Conservation (phyloP, 495 filamentous ascomycete species). For the Neurospora discreta region DNA sequence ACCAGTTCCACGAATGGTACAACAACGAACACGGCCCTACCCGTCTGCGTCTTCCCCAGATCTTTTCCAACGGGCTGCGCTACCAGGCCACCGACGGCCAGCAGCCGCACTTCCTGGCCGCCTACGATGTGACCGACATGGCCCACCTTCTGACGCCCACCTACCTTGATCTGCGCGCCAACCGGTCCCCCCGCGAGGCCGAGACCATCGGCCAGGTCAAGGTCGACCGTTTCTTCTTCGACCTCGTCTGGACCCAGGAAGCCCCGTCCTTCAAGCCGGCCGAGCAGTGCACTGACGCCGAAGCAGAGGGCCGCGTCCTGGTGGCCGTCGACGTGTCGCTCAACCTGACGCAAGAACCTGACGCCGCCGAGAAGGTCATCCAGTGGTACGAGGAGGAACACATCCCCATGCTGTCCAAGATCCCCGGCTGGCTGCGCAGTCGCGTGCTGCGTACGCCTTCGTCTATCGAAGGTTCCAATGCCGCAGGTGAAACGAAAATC, state of each 20-base stretch:
- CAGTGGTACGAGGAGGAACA: constrained; percentile 68
- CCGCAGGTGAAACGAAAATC: constrained; percentile 28
- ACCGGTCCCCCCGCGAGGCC: constrained; percentile 61
- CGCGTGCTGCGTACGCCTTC: constrained; percentile 47
- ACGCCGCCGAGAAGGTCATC: constrained; percentile 41
- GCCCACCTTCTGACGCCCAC: constrained; percentile 50
- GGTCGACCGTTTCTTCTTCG: constrained; percentile 57
- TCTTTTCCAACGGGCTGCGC: constrained; percentile 64
- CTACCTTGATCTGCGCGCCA: constrained; percentile 57
- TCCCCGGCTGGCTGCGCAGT: constrained; percentile 66
- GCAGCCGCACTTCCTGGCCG: constrained; percentile 59
- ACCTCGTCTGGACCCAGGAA: constrained; percentile 45
- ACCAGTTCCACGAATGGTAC: constrained; percentile 83
- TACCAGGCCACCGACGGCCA: constrained; percentile 55
- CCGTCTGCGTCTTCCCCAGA: constrained; percentile 56
- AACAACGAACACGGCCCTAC: constrained; percentile 79
- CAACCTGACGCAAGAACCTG: constrained; percentile 36
- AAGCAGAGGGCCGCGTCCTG: constrained; percentile 49
- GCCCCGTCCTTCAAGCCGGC: constrained; percentile 42
- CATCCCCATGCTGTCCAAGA: constrained; percentile 54
- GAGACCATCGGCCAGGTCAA: constrained; percentile 65
- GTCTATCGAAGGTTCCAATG: constrained; percentile 25
- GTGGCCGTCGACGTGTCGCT: constrained; percentile 50
- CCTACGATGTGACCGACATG: constrained; percentile 73
- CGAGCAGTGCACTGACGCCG: constrained; percentile 46